Evolutionary conservation across 1,284 basidiomycete genomes (phyloP).

Genomic region (Sanghuangporus weigelae): DNA sequence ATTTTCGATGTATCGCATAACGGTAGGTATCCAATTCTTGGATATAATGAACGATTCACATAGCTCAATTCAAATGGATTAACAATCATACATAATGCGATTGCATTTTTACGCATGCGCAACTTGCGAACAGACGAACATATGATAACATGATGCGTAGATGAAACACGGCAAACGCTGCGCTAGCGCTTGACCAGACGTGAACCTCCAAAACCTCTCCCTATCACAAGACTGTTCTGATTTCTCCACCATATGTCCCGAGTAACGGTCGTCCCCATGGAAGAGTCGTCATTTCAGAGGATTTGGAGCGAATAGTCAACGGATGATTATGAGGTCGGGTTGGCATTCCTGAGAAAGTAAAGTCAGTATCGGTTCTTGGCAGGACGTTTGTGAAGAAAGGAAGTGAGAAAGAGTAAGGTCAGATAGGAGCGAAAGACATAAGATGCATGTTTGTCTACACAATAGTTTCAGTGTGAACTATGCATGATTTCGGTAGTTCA

Average conservation of each 20-base stretch:
- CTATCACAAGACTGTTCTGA: background rate
- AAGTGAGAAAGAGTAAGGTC: conserved; percentile 64
- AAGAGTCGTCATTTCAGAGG: too few species aligned
- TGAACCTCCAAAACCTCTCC: background rate
- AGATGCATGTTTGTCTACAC: conserved; percentile 79
- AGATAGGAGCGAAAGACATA: conserved; percentile 94
- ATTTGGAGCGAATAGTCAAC: background rate
- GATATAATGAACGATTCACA: background rate
- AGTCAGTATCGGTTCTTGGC: conserved; percentile 21
- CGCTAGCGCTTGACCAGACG: conserved; percentile 1
- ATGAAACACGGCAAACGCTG: conserved; percentile 3
- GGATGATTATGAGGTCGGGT: conserved; percentile 69
- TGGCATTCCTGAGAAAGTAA: conserved; percentile 59
- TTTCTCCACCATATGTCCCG: background rate
- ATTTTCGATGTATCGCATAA: too few species aligned
- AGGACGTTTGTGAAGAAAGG: background rate
- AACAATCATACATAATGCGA: background rate
- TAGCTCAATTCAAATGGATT: too few species aligned
- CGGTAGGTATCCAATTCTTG: too few species aligned
- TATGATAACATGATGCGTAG: background rate
- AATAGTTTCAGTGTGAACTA: conserved; percentile 87
- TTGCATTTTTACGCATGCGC: background rate
- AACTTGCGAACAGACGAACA: background rate
- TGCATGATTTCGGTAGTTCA: conserved; percentile 71
- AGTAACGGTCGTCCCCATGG: too few species aligned